Evolutionary conservation across 768 basidiomycete genomes (phyloP).

Genomic region (Mycena rebaudengoi): DNA sequence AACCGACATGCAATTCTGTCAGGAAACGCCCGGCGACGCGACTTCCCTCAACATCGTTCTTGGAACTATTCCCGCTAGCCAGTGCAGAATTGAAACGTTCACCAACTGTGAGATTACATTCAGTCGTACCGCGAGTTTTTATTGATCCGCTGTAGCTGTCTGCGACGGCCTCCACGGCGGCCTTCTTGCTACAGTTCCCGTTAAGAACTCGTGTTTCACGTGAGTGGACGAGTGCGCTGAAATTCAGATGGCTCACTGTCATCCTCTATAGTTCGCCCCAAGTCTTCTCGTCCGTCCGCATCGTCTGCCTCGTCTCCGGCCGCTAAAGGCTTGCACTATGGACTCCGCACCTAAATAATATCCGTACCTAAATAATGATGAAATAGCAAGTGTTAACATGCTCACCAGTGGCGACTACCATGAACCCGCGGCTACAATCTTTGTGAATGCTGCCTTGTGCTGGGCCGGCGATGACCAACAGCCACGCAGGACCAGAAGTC

Average conservation of each 20-base stretch:
- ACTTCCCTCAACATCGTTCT: not conserved
- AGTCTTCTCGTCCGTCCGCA: not conserved
- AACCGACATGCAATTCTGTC: not conserved
- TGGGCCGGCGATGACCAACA: too few relatives aligned
- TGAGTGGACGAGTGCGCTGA: not conserved
- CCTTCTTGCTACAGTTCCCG: not conserved
- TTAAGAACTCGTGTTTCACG: not conserved
- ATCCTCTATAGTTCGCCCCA: not conserved
- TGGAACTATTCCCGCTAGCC: not conserved
- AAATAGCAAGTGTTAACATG: too few relatives aligned
- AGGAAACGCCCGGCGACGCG: constrained; percentile 12
- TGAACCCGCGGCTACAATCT: too few relatives aligned
- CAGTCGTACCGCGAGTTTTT: not conserved
- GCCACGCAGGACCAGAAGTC: too few relatives aligned
- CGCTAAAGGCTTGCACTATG: too few relatives aligned
- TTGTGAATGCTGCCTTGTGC: too few relatives aligned
- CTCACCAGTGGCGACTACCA: too few relatives aligned
- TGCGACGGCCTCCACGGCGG: constrained; percentile 1
- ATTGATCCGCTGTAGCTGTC: not conserved
- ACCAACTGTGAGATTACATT: constrained; percentile 3
- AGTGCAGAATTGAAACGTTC: constrained; percentile 2
- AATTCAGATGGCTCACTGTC: not conserved
- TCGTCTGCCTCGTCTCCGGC: not conserved
- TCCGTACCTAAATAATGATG: too few relatives aligned
- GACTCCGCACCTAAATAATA: too few relatives aligned